These are phyloP conservation scores for Vigna trinervia DNA, from an alignment of 306 rosid species.

Conservation along the genomic window DNA sequence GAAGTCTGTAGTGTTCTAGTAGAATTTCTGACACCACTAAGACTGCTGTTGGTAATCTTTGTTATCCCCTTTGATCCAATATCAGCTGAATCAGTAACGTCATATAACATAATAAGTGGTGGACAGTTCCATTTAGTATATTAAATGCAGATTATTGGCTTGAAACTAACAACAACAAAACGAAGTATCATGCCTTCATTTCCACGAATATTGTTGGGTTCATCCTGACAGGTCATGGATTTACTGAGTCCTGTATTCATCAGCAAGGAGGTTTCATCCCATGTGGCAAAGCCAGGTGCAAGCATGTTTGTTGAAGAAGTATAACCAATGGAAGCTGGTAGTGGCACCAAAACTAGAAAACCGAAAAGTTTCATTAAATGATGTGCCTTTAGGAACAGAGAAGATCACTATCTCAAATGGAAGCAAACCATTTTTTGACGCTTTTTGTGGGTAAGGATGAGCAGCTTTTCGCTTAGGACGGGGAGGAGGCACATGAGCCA, in stretches of 20 bases:
- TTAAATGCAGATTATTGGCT: not conserved
- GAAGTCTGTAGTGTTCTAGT: constrained; percentile 47
- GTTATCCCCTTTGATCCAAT: constrained; percentile 67
- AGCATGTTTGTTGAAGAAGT: constrained; percentile 60
- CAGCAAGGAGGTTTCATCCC: constrained; percentile 72
- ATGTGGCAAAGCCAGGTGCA: constrained; percentile 55
- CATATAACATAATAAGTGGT: constrained; percentile 49
- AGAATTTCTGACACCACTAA: constrained; percentile 57
- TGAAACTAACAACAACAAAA: constrained; percentile 10
- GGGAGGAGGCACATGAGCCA: constrained; percentile 95
- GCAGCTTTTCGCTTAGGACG: constrained; percentile 92
- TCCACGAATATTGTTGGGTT: constrained; percentile 54
- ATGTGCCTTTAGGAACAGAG: not conserved
- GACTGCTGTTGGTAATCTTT: constrained; percentile 45
- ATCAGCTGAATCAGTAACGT: constrained; percentile 77
- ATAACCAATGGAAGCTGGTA: constrained; percentile 69
- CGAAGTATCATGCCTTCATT: constrained; percentile 61
- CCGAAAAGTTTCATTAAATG: constrained; percentile 18
- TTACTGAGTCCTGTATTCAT: constrained; percentile 53
- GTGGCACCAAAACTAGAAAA: constrained; percentile 68
- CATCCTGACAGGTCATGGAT: constrained; percentile 57
- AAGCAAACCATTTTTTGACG: constrained; percentile 73
- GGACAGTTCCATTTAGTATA: constrained; percentile 51
- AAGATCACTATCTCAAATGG: constrained; percentile 5
- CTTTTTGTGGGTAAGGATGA: constrained; percentile 91